Percentiles rank a stretch among this genome's conserved stretches.
phyloP scores from a whole-genome alignment of 208 protist genomes.

The Acanthamoeba lenticulata region DNA sequence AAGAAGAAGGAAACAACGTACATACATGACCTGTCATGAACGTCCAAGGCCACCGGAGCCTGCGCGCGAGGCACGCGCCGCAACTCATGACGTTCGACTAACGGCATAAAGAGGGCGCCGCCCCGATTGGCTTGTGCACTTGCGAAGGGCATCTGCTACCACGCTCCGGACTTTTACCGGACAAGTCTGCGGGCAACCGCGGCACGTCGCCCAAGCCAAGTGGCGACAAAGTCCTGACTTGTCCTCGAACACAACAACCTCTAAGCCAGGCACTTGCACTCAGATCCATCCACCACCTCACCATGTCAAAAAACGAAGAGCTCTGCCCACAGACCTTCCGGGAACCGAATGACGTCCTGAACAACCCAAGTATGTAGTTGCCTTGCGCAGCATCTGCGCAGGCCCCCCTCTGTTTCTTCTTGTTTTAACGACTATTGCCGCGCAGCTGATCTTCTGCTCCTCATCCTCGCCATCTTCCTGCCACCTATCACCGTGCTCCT shows the following conservation, averaged over 20 bases:
- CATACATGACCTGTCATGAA: not conserved
- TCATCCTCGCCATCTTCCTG: slow-evolving; percentile 55
- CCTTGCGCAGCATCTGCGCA: no score
- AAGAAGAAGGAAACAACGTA: not conserved
- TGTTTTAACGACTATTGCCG: no score
- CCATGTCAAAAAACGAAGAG: slow-evolving; percentile 8
- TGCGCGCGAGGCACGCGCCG: no score
- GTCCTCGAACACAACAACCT: no score
- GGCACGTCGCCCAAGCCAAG: no score
- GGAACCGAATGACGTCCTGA: not conserved
- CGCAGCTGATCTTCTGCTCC: not conserved
- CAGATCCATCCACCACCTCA: not conserved
- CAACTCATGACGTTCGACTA: not conserved
- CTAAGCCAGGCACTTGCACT: no score
- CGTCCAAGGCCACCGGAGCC: not conserved
- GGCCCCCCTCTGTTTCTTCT: not conserved
- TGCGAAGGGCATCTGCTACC: no score
- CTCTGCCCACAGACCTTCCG: slow-evolving; percentile 3
- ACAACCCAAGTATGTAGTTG: not conserved
- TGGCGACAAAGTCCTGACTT: no score
- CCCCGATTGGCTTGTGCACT: no score
- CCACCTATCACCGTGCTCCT: slow-evolving; percentile 1
- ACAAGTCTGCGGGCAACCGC: no score
- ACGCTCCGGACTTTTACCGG: no score
- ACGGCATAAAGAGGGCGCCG: no score